A percentile compares a stretch with the other conserved stretches of the same genome.
Conservation (phyloP, 2,329 filamentous ascomycete genomes). For the Trichothecium roseum region DNA sequence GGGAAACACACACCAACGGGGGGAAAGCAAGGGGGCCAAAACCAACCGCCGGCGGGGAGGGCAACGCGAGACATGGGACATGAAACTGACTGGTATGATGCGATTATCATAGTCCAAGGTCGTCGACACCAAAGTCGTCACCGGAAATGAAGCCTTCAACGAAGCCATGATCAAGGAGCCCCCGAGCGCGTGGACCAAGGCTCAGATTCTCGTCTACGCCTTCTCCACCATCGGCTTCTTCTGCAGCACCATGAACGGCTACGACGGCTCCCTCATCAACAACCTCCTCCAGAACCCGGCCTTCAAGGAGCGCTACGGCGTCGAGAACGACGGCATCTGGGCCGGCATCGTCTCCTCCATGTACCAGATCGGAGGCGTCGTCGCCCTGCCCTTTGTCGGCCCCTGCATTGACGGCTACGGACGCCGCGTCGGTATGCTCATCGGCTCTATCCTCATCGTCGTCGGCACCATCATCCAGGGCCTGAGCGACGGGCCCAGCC, state of each 20-base stretch:
- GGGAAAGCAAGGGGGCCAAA: no score
- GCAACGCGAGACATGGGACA: no score
- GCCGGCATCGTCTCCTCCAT: slow-evolving; percentile 37
- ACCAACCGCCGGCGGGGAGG: no score
- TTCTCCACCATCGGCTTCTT: slow-evolving; percentile 37
- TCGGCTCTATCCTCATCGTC: slow-evolving; percentile 36
- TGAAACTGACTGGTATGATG: no score
- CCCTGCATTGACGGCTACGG: slow-evolving; percentile 19
- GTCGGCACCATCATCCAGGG: slow-evolving; percentile 21
- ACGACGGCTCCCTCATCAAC: slow-evolving; percentile 40
- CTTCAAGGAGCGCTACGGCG: slow-evolving; percentile 28
- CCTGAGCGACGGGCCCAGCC: slow-evolving; percentile 28
- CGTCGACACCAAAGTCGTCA: slow-evolving; percentile 7
- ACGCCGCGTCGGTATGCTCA: slow-evolving; percentile 27
- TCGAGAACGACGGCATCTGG: slow-evolving; percentile 32
- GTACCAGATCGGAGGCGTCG: slow-evolving; percentile 40
- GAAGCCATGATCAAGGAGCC: slow-evolving; percentile 45
- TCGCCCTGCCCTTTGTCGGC: slow-evolving; percentile 24
- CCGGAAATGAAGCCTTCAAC: slow-evolving; percentile 23
- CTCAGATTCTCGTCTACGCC: slow-evolving; percentile 28
- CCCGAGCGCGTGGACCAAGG: slow-evolving; percentile 26
- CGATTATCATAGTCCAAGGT: neutral
- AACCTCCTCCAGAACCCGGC: slow-evolving; percentile 31
- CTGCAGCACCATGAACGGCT: slow-evolving; percentile 39
- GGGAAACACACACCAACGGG: no score